phyloP scores from a whole-genome alignment of 73 alveolate genomes.

The Tetrahymena thermophila region DNA sequence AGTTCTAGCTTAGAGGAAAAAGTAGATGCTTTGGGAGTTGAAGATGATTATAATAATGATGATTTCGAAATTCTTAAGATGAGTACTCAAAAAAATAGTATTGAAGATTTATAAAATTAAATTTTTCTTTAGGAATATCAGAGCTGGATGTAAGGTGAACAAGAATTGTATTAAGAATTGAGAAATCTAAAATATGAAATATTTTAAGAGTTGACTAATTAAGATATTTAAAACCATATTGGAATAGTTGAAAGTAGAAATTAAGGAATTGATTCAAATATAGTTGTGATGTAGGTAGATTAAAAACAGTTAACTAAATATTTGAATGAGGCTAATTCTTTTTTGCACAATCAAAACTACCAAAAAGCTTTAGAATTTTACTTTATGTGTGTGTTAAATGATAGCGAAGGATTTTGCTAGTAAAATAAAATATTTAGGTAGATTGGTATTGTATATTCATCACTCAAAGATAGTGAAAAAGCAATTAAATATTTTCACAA shows the following conservation, averaged over 20 bases:
- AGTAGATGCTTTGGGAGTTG: not conserved
- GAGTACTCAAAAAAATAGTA: not conserved
- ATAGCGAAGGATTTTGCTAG: not conserved
- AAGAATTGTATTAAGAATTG: not conserved
- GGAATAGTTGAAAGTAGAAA: not conserved
- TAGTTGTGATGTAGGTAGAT: not conserved
- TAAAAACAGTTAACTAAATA: not conserved
- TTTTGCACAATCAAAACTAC: not conserved
- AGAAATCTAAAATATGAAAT: not conserved
- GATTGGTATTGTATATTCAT: not conserved
- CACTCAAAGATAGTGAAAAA: not conserved
- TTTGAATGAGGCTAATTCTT: not conserved
- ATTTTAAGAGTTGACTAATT: not conserved
- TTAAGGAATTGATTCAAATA: not conserved
- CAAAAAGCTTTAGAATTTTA: not conserved
- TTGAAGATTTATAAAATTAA: not conserved
- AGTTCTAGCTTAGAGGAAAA: not conserved
- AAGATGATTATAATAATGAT: not conserved
- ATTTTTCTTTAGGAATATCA: not conserved
- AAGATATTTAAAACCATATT: not conserved
- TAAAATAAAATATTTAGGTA: not conserved
- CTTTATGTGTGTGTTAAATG: not conserved
- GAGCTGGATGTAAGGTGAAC: not conserved
- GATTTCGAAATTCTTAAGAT: not conserved
- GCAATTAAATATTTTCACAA: not conserved